Evolutionary conservation across 1,284 basidiomycete genomes (phyloP), one percentile per base, ranked within the genome.

Genomic region (Neolentinus lepideus): DNA sequence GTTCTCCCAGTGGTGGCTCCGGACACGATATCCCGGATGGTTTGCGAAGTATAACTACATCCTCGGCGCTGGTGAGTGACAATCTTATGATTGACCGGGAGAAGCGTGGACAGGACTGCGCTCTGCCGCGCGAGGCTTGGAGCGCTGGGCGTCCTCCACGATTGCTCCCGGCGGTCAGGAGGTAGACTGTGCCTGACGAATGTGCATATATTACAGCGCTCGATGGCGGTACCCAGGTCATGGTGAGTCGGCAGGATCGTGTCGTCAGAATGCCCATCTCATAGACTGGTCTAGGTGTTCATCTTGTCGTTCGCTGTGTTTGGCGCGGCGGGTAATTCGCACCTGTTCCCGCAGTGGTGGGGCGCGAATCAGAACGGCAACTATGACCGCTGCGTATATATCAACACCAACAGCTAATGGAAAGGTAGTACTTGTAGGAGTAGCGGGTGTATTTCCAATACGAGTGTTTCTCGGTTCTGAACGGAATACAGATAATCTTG

Each of bases 21-120:
- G 71, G 22, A 67, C 66, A 56, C 62, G 63, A 21, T 64, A 64
- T 29, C 67, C 69, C 14, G 53, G 56, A 14, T 67, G 65, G 65
- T 69, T 69, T 64, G 62, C 59, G 29, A 63, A 69, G 56, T 71
- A 68, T 63, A 75, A 73, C 62, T 77, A 72, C 61, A 60, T 76
- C 25, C 56, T 75, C 27, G 68, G 70, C 2, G 72, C 63, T 27
- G 72, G 51, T 52, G 33, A 52, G 33, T 52, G 51, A 19, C 48
- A n/a, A n/a, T n/a, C n/a, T 16, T 22, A 24, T 3, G 35, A 3
- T 45, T 35, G 52, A 33, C 38, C 38, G 38, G 38, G 38, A 43
- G 38, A 43, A 43, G 6, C 16, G 38, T n/a, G 38, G 29, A n/a
- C 33, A 9, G 33, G 33, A 16, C 33, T 9, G 16, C 8, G 38